Percentiles rank a stretch among this genome's conserved stretches.
Conservation (phyloP, 345 rosid species). For the thale cress (Arabidopsis thaliana) region DNA sequence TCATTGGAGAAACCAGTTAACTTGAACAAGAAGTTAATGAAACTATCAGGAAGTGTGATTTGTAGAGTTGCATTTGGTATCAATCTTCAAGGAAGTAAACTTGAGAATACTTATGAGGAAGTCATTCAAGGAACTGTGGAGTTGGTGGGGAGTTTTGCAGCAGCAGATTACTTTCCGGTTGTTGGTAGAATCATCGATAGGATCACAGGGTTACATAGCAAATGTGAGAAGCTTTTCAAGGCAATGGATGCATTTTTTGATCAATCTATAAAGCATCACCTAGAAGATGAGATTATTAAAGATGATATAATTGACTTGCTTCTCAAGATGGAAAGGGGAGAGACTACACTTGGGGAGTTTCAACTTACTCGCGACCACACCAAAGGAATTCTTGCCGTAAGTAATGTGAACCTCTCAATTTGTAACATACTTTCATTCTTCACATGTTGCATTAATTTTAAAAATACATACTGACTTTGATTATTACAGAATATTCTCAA, state of each 20-base stretch:
- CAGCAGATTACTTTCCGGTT: conserved; percentile 46
- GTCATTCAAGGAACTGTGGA: conserved; percentile 39
- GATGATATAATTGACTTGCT: conserved; percentile 56
- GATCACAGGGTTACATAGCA: conserved; percentile 41
- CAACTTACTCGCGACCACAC: conserved; percentile 49
- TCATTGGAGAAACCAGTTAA: conserved; percentile 33
- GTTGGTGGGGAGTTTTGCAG: conserved; percentile 42
- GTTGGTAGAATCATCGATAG: conserved; percentile 51
- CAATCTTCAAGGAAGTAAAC: conserved; percentile 42
- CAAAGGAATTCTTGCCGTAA: conserved; percentile 55
- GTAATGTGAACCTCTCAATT: not conserved
- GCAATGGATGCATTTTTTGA: conserved; percentile 50
- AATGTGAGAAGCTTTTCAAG: conserved; percentile 40
- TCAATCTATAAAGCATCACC: conserved; percentile 49
- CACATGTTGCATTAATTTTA: not conserved
- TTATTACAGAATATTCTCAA: conserved; percentile 24
- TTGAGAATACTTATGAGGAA: conserved; percentile 40
- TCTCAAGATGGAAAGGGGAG: conserved; percentile 43
- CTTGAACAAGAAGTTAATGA: conserved; percentile 36
- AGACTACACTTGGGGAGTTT: conserved; percentile 22
- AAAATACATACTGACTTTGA: not conserved
- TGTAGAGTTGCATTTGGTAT: conserved; percentile 48
- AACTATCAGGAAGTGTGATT: conserved; percentile 34
- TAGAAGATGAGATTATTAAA: conserved; percentile 35
- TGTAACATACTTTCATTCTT: not conserved